Base-by-base conservation (phyloP, 805 yeast genomes). In the Schwanniomyces sp. region DNA sequence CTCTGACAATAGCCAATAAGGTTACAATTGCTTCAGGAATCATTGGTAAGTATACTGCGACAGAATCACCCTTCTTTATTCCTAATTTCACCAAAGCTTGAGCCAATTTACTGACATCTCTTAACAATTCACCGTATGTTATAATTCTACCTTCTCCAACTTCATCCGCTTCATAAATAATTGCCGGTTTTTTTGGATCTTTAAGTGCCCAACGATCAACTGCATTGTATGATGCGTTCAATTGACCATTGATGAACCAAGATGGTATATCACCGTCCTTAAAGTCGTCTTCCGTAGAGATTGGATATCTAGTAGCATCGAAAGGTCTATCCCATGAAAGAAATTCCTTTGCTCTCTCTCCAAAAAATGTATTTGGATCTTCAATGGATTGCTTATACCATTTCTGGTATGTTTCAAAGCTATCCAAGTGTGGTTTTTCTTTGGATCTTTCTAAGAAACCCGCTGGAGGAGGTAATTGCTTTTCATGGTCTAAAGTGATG, bases 21-120 rank as follows among this genome's bases (percentile, higher is more conserved):
- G 99, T 87, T 48, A 94, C 82, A 52, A 94, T 76, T 17, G 97
- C 97, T 73, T 91, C 96, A 43, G 98, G 96, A 52, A 91, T 91
- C 99, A 94, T 92, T 63, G 99, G 99, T 66, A 92, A 75, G 71
- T 92, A 92, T 49, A 92, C 88, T 43, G 97, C 98, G 49, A 92
- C 98, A 25, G 96, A 88, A 64, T 92, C 99, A 63, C 99, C 99
- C 70, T 89, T 88, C 57, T 78, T 74, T 57, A 92, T 92, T 48
- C 99, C 99, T 81, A 91, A 84, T 49, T 84, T 78, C 53, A 79
- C 74, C 65, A 94, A 79, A 38, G 89, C 86, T 57, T 87, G 91
- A 10, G 98, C 96, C 58, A 91, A 84, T 63, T 86, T 84, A 55
- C 87, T 85, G 40, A 92, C 97, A 56, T 89, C 85, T 61, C 84